These are phyloP conservation scores for Podaxis sp. DNA, from an alignment of 768 basidiomycete species.

Conservation along the genomic window DNA sequence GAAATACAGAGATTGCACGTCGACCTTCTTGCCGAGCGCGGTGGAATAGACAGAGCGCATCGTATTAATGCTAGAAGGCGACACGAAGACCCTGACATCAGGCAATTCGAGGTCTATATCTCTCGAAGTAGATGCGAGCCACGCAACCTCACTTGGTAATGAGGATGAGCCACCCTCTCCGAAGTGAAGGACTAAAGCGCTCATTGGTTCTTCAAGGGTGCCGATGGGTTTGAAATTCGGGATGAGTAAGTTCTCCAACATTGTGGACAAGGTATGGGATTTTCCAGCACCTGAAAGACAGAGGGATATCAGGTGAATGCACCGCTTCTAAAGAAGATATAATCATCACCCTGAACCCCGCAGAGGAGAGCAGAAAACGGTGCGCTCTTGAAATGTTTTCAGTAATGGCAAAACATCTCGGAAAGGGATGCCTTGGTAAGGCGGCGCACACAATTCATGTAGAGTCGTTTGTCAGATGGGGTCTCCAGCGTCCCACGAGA, in stretches of 20 bases:
- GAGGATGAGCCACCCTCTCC: constrained; percentile 62
- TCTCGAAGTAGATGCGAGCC: constrained; percentile 41
- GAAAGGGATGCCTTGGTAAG: not conserved
- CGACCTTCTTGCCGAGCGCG: constrained; percentile 47
- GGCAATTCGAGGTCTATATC: constrained; percentile 31
- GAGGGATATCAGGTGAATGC: not conserved
- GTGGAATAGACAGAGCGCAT: constrained; percentile 52
- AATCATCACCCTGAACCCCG: constrained; percentile 57
- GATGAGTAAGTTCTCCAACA: constrained; percentile 73
- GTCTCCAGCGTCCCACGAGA: constrained; percentile 31
- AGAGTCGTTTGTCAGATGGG: constrained; percentile 51
- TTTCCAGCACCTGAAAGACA: constrained; percentile 59
- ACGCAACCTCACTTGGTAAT: constrained; percentile 69
- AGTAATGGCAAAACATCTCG: not conserved
- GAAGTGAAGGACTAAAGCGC: constrained; percentile 67
- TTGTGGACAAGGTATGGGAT: constrained; percentile 66
- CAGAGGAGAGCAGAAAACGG: constrained; percentile 75
- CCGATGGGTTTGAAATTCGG: constrained; percentile 50
- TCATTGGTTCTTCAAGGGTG: constrained; percentile 49
- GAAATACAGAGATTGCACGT: constrained; percentile 55
- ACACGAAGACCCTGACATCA: constrained; percentile 53
- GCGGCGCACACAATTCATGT: constrained; percentile 60
- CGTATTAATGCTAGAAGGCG: constrained; percentile 58
- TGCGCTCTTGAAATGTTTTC: constrained; percentile 49
- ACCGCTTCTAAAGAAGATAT: not conserved